phyloP scores from a whole-genome alignment of 768 basidiomycete species.

The Suillus subalutaceus region DNA sequence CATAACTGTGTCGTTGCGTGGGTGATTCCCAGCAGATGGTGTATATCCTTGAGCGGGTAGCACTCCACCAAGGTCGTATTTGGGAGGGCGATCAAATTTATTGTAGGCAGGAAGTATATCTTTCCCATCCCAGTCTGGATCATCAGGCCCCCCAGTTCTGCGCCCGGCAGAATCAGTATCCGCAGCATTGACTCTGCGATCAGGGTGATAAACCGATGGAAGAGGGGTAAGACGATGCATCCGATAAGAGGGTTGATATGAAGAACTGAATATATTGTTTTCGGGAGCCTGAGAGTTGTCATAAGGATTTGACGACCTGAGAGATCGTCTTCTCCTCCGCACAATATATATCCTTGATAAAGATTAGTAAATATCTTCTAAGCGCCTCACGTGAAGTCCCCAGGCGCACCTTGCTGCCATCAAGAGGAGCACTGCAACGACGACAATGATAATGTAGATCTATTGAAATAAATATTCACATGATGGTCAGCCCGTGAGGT shows the following conservation, averaged over 20 bases:
- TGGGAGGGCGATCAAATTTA: conserved; percentile 46
- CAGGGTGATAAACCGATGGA: conserved; percentile 25
- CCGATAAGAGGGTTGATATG: conserved; percentile 16
- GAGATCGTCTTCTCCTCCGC: conserved; percentile 24
- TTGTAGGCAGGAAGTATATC: conserved; percentile 54
- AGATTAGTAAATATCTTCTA: neutral
- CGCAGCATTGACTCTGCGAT: conserved; percentile 32
- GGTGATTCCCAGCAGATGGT: neutral
- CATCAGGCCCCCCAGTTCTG: conserved; percentile 34
- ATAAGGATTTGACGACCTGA: neutral
- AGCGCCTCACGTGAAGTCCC: neutral
- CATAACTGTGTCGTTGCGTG: neutral
- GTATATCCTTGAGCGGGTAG: neutral
- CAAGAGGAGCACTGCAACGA: conserved; percentile 17
- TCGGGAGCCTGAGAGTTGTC: conserved; percentile 11
- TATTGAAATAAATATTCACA: conserved; percentile 7
- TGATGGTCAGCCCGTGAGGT: neutral
- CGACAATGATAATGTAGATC: conserved; percentile 29
- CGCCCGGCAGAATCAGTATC: conserved; percentile 47
- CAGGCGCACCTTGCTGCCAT: conserved; percentile 25
- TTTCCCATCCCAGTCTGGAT: conserved; percentile 40
- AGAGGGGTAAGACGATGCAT: conserved; percentile 22
- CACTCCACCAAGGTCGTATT: conserved; percentile 36
- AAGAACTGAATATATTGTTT: conserved; percentile 10
- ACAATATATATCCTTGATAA: conserved; percentile 24